Conservation (phyloP, 495 filamentous ascomycete genomes). For the Ramalina intermedia region DNA sequence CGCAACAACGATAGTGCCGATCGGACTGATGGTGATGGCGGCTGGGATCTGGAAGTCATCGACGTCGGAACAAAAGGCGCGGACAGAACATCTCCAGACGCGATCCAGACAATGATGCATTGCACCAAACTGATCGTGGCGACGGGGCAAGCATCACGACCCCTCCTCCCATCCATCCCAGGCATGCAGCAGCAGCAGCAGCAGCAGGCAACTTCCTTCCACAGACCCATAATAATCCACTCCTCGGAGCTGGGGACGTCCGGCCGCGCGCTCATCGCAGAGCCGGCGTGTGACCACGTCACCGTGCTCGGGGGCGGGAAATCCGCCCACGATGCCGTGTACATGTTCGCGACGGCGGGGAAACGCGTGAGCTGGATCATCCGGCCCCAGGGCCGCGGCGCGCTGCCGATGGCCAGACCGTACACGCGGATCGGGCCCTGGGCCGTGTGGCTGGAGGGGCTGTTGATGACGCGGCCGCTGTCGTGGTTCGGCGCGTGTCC, state of each 20-base stretch:
- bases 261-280: conserved; percentile 22
- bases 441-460: conserved; percentile 44
- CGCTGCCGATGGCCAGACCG: conserved; percentile 53
- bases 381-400: conserved; percentile 59
- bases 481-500: conserved; percentile 52
- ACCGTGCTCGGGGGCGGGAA: conserved; percentile 61
- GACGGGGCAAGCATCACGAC: conserved; percentile 50
- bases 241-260: conserved; percentile 39
- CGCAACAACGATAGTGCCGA: no score
- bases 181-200: conserved; percentile 18
- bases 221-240: conserved; percentile 45
- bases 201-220: conserved; percentile 12
- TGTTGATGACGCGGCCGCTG: conserved; percentile 46
- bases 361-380: conserved; percentile 67
- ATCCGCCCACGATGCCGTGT: conserved; percentile 64
- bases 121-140: conserved; percentile 52
- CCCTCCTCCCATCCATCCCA: conserved; percentile 37
- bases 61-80: no score
- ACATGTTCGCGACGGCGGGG: conserved; percentile 48
- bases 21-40: background rate
- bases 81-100: no score
- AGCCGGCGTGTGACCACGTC: conserved; percentile 24
- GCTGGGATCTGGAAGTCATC: conserved; percentile 4
- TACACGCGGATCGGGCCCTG: conserved; percentile 37
- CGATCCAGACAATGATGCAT: background rate